Evolutionary conservation across 768 basidiomycete species (phyloP).

Genomic region (Macrolepiota fuliginosa): DNA sequence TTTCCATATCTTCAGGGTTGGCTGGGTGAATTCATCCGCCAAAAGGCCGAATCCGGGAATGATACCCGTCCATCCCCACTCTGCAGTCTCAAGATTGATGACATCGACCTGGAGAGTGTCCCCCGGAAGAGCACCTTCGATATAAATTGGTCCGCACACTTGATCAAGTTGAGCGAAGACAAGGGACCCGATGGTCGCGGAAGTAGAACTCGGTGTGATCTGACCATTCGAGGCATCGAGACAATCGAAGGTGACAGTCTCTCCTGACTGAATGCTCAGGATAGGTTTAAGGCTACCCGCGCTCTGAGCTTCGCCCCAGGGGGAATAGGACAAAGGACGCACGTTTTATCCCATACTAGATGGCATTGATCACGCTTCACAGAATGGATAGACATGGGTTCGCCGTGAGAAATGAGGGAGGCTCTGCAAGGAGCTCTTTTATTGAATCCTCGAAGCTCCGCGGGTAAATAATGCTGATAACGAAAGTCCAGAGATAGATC

Average conservation of each 20-base stretch:
- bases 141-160: constrained; percentile 58
- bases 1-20: constrained; percentile 54
- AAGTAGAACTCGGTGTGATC: constrained; percentile 42
- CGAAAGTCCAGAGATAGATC: not conserved
- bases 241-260: constrained; percentile 55
- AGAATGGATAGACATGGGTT: constrained; percentile 43
- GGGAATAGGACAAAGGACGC: not conserved
- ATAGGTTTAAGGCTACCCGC: constrained; percentile 47
- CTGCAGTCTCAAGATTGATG: constrained; percentile 46
- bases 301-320: not conserved
- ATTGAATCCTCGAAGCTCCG: not conserved
- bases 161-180: constrained; percentile 50
- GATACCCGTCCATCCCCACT: constrained; percentile 63
- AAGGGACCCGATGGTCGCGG: constrained; percentile 33
- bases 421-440: not conserved
- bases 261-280: constrained; percentile 48
- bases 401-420: not conserved
- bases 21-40: constrained; percentile 50
- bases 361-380: constrained; percentile 51
- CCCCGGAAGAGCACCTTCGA: constrained; percentile 49
- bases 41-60: constrained; percentile 61
- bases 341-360: constrained; percentile 64
- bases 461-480: not conserved
- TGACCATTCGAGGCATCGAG: constrained; percentile 66
- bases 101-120: constrained; percentile 63